Percentiles rank a stretch among this genome's conserved stretches.
These are phyloP conservation scores for Metarhizium anisopliae DNA, from an alignment of 2,329 filamentous ascomycete species.

Conservation along the genomic window DNA sequence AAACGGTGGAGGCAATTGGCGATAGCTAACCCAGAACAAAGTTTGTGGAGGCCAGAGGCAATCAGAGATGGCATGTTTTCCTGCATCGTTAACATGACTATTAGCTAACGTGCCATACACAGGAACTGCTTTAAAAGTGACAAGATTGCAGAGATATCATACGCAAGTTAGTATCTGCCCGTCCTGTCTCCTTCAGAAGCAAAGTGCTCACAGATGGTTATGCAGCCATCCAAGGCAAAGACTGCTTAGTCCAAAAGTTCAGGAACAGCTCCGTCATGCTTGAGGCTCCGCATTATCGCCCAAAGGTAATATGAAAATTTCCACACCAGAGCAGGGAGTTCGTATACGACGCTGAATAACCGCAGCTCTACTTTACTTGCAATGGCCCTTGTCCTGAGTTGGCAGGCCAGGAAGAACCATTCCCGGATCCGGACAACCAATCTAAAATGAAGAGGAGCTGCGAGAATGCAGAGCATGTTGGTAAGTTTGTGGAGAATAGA, in stretches of 20 bases:
- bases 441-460: conserved; percentile 82
- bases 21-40: conserved; percentile 23
- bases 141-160: conserved; percentile 85
- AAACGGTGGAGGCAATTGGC: not conserved
- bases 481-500: conserved; percentile 36
- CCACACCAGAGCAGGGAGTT: not conserved
- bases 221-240: conserved; percentile 79
- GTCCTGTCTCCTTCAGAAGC: not conserved
- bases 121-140: conserved; percentile 77
- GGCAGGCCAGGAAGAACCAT: conserved; percentile 63
- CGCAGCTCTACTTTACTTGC: conserved; percentile 42
- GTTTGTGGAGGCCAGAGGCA: conserved; percentile 64
- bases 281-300: conserved; percentile 70
- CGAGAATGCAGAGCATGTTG: conserved; percentile 78
- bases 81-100: not conserved
- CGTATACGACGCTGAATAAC: not conserved
- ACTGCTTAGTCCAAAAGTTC: conserved; percentile 89
- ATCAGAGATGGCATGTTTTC: conserved; percentile 54
- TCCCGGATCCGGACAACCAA: conserved; percentile 73
- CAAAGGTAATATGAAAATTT: conserved; percentile 52
- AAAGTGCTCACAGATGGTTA: conserved; percentile 15
- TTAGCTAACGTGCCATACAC: conserved; percentile 3
- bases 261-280: conserved; percentile 95
- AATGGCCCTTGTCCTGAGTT: conserved; percentile 39
- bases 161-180: conserved; percentile 64